These are phyloP conservation scores for Neurospora sublineolata DNA, from an alignment of 495 filamentous ascomycete genomes.

Conservation along the genomic window DNA sequence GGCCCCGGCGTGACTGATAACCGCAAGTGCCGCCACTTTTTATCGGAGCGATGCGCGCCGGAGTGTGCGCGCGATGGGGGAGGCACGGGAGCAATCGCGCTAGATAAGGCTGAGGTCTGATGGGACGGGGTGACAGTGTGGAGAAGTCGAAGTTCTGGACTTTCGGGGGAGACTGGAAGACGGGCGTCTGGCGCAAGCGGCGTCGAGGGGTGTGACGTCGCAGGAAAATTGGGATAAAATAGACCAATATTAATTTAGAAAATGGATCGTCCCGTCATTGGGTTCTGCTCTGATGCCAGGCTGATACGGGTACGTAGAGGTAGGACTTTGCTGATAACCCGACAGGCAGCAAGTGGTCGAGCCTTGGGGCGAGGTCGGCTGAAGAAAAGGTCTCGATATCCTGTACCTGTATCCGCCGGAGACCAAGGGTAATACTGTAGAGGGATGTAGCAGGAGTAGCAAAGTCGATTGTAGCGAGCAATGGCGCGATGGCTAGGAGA, in stretches of 20 bases:
- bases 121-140: background rate
- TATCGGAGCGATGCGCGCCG: slow-evolving; percentile 26
- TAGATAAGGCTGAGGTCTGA: slow-evolving; percentile 1
- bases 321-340: background rate
- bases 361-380: background rate
- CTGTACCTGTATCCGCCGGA: background rate
- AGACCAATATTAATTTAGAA: background rate
- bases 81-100: slow-evolving; percentile 1
- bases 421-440: background rate
- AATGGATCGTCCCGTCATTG: background rate
- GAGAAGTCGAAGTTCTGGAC: background rate
- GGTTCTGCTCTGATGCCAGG: background rate
- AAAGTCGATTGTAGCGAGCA: background rate
- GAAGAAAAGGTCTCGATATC: background rate
- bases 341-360: background rate
- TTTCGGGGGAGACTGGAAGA: background rate
- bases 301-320: background rate
- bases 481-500: background rate
- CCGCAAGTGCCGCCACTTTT: slow-evolving; percentile 35
- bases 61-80: slow-evolving; percentile 15
- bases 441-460: background rate
- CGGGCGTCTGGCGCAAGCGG: background rate
- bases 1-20: slow-evolving; percentile 31
- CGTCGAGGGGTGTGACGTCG: background rate
- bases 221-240: background rate